Conservation (phyloP, 2,329 filamentous ascomycete species). For the Cladophialophora exuberans region DNA sequence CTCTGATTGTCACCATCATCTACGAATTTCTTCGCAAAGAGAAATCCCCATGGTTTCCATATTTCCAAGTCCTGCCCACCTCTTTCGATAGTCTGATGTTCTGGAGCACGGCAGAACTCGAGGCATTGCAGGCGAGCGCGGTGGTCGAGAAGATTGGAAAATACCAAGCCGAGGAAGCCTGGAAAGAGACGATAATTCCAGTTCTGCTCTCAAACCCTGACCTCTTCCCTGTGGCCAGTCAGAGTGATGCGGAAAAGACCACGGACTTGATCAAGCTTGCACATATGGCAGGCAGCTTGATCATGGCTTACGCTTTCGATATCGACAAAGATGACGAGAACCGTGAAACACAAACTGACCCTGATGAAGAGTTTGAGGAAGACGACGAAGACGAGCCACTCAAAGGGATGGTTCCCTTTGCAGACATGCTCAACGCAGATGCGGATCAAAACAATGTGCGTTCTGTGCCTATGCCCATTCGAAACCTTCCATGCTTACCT, state of each 20-base stretch:
- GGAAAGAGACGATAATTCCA: conserved; percentile 61
- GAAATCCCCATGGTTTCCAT: conserved; percentile 73
- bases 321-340: conserved; percentile 49
- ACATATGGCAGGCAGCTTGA: conserved; percentile 82
- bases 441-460: conserved; percentile 72
- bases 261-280: conserved; percentile 59
- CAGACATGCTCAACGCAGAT: conserved; percentile 87
- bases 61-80: conserved; percentile 73
- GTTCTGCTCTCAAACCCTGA: conserved; percentile 48
- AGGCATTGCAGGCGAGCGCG: conserved; percentile 74
- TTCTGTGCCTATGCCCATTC: conserved; percentile 43
- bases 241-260: conserved; percentile 30
- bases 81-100: conserved; percentile 88
- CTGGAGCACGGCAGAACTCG: conserved; percentile 73
- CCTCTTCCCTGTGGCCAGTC: conserved; percentile 45
- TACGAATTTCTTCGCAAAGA: conserved; percentile 68
- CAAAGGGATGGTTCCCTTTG: conserved; percentile 78
- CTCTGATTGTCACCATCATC: conserved; percentile 76
- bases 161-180: conserved; percentile 69
- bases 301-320: conserved; percentile 94
- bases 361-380: conserved; percentile 27
- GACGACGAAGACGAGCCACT: conserved; percentile 49
- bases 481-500: neutral
- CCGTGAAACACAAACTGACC: conserved; percentile 26
- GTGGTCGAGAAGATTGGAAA: conserved; percentile 78